Conservation (phyloP, 495 filamentous ascomycete genomes). For the Choiromyces venosus region DNA sequence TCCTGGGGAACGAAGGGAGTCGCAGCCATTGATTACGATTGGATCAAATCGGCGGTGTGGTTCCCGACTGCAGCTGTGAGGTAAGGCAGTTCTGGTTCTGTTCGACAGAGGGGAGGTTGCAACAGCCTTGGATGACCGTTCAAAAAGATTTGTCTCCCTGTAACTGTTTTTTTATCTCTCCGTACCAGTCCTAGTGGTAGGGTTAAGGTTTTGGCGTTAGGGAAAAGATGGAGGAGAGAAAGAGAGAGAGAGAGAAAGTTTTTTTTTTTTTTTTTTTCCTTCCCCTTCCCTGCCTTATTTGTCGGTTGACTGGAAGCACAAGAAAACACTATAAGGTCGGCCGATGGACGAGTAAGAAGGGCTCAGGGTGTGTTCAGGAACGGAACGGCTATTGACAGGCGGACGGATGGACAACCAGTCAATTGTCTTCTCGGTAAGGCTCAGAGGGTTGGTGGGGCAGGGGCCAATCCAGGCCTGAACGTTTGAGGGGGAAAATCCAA, state of each 20-base stretch:
- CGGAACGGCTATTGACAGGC: neutral
- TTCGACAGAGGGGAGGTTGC: neutral
- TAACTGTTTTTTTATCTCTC: neutral
- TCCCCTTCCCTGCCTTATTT: neutral
- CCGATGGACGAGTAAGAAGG: neutral
- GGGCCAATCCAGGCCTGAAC: slow-evolving; percentile 34
- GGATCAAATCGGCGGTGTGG: slow-evolving; percentile 9
- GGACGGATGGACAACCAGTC: slow-evolving; percentile 6
- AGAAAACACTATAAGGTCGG: neutral
- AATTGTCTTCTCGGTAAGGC: slow-evolving; percentile 28
- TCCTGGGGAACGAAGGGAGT: slow-evolving; percentile 35
- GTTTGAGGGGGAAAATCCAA: slow-evolving; percentile 27
- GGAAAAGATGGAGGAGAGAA: neutral
- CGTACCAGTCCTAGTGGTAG: neutral
- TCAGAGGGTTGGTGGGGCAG: slow-evolving; percentile 32
- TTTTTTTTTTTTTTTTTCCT: neutral
- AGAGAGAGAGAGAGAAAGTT: neutral
- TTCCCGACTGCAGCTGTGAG: neutral
- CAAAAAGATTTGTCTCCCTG: neutral
- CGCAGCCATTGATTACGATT: slow-evolving; percentile 30
- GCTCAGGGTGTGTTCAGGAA: neutral
- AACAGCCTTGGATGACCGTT: neutral
- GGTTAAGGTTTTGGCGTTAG: neutral
- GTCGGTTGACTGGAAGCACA: neutral
- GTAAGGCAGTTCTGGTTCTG: neutral